Conservation (phyloP, 108 stramenopile genomes). For the Phaeodactylum tricornutum region DNA sequence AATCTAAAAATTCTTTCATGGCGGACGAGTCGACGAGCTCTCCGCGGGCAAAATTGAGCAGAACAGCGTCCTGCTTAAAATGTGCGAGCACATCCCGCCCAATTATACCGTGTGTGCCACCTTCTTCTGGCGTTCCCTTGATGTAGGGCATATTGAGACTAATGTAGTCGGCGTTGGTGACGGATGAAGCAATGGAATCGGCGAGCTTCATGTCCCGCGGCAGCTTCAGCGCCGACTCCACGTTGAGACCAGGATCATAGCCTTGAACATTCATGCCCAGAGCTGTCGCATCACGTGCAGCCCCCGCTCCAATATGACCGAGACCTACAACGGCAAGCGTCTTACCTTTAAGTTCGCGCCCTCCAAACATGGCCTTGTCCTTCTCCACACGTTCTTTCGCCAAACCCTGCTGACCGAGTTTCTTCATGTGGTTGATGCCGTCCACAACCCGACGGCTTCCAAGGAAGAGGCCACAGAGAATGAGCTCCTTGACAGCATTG, state of each 20-base stretch:
- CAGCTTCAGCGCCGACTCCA: constrained; percentile 48
- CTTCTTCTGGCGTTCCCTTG: constrained; percentile 32
- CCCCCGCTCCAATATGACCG: constrained; percentile 72
- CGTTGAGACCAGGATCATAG: constrained; percentile 73
- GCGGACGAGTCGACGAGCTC: constrained; percentile 70
- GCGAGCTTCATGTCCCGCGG: constrained; percentile 39
- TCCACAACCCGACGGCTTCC: constrained; percentile 53
- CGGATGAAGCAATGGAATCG: constrained; percentile 46
- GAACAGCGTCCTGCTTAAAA: constrained; percentile 58
- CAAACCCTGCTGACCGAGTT: constrained; percentile 43
- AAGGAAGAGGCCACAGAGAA: constrained; percentile 54
- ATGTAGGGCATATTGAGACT: constrained; percentile 76
- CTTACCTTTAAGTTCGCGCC: constrained; percentile 74
- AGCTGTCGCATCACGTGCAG: constrained; percentile 49
- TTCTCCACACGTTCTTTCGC: constrained; percentile 60
- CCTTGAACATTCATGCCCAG: constrained; percentile 61
- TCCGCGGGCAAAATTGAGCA: constrained; percentile 83
- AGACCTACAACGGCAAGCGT: constrained; percentile 77
- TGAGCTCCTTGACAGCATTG: constrained; percentile 74
- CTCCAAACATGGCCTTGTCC: constrained; percentile 71
- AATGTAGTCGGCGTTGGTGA: constrained; percentile 66
- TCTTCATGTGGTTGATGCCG: constrained; percentile 57
- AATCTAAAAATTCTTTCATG: constrained; percentile 61
- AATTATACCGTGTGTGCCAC: constrained; percentile 67
- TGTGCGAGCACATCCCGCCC: constrained; percentile 30